Evolutionary conservation across 345 rosid species (phyloP).

Genomic region (Brassica napus): DNA sequence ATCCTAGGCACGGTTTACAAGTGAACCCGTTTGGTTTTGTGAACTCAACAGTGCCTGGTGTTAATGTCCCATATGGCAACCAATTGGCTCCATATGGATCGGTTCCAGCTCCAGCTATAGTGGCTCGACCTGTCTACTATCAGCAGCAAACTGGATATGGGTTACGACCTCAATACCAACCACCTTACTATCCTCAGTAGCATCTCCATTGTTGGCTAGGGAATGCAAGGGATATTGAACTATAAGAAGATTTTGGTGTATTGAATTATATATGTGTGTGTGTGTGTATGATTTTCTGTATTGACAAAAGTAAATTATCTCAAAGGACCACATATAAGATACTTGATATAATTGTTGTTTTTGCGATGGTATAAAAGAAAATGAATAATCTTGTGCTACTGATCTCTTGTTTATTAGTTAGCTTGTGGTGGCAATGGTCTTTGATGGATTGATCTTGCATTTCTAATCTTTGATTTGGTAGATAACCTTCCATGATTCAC

Average conservation of each 20-base stretch:
- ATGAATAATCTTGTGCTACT: neutral
- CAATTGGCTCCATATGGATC: constrained; percentile 41
- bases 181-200: constrained; percentile 55
- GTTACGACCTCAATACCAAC: constrained; percentile 42
- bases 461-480: constrained; percentile 10
- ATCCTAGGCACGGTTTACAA: constrained; percentile 36
- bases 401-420: neutral
- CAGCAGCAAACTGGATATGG: constrained; percentile 44
- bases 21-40: constrained; percentile 46
- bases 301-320: neutral
- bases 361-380: neutral
- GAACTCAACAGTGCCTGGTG: constrained; percentile 31
- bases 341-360: neutral
- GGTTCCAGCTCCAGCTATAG: constrained; percentile 34
- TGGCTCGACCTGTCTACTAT: constrained; percentile 43
- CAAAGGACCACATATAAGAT: neutral
- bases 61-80: constrained; percentile 43
- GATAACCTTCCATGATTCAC: constrained; percentile 2
- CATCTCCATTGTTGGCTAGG: neutral
- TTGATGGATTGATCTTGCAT: neutral
- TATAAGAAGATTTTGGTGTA: neutral
- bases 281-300: neutral
- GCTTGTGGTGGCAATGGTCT: neutral
- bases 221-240: neutral
- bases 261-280: neutral